Conservation (phyloP, 2,329 filamentous ascomycete species). For the Claviceps humidiphila region DNA sequence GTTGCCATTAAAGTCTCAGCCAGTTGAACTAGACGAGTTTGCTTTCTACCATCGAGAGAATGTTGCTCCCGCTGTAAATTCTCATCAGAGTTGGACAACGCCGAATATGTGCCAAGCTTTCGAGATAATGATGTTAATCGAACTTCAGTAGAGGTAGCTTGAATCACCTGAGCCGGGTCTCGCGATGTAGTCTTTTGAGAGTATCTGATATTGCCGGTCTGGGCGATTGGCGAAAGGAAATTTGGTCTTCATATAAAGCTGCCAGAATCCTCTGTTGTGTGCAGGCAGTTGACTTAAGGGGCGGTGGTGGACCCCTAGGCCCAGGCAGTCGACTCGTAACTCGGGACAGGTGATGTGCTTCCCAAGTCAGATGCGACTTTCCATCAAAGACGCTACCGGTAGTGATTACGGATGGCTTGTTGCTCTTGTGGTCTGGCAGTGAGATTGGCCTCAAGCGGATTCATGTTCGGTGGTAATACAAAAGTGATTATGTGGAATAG, state of each 20-base stretch:
- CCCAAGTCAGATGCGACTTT: constrained; percentile 44
- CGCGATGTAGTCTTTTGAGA: constrained; percentile 28
- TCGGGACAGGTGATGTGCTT: constrained; percentile 23
- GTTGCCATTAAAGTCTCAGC: constrained; percentile 42
- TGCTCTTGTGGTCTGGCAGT: constrained; percentile 70
- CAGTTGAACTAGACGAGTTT: constrained; percentile 30
- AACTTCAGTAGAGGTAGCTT: constrained; percentile 33
- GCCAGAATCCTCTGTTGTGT: constrained; percentile 56
- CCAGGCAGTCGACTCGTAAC: constrained; percentile 24
- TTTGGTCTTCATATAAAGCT: constrained; percentile 32
- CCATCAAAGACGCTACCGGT: constrained; percentile 33
- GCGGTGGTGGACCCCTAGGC: constrained; percentile 31
- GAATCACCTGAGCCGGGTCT: constrained; percentile 20
- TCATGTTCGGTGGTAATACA: constrained; percentile 78
- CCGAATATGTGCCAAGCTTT: constrained; percentile 33
- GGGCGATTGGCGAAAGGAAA: constrained; percentile 43
- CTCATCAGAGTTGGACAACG: constrained; percentile 32
- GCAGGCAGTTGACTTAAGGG: constrained; percentile 59
- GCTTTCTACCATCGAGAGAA: constrained; percentile 13
- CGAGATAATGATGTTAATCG: constrained; percentile 26
- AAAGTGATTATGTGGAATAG: constrained; percentile 71
- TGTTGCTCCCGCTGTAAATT: constrained; percentile 13
- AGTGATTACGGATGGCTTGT: constrained; percentile 44
- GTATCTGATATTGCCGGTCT: constrained; percentile 40
- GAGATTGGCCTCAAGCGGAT: constrained; percentile 75